Evolutionary conservation across 805 yeast genomes (phyloP).

Genomic region (Metschnikowia chrysomelidarum): DNA sequence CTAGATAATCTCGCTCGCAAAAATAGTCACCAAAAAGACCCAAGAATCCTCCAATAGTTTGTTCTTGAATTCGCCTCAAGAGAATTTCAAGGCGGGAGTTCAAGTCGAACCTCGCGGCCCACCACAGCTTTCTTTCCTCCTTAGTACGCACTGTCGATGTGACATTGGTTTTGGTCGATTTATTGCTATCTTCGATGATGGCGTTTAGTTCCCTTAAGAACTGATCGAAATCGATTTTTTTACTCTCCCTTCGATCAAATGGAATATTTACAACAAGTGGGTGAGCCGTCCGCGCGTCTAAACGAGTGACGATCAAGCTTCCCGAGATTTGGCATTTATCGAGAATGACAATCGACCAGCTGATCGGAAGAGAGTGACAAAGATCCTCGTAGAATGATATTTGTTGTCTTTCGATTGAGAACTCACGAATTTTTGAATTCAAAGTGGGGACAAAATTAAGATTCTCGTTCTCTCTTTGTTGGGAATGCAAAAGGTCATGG

Average conservation of each 20-base stretch:
- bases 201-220: conserved; percentile 29
- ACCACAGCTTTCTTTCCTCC: conserved; percentile 71
- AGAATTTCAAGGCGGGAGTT: conserved; percentile 56
- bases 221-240: conserved; percentile 41
- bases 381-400: conserved; percentile 13
- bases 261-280: conserved; percentile 62
- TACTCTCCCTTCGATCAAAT: conserved; percentile 45
- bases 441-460: conserved; percentile 18
- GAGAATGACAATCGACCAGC: conserved; percentile 60
- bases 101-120: conserved; percentile 62
- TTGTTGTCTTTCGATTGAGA: conserved; percentile 11
- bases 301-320: conserved; percentile 53
- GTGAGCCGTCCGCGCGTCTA: conserved; percentile 20
- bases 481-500: conserved; percentile 5
- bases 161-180: conserved; percentile 52
- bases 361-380: conserved; percentile 32
- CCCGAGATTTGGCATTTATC: conserved; percentile 59
- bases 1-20: conserved; percentile 18
- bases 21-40: conserved; percentile 52
- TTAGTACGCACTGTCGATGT: conserved; percentile 53
- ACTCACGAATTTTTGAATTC: conserved; percentile 6
- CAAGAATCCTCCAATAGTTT: conserved; percentile 78
- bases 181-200: conserved; percentile 62
- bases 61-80: conserved; percentile 54
- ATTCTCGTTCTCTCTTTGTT: not conserved